Evolutionary conservation across 257 asterid genomes (phyloP), one percentile per base, ranked within the genome.

Genomic region (Salvia hispanica): DNA sequence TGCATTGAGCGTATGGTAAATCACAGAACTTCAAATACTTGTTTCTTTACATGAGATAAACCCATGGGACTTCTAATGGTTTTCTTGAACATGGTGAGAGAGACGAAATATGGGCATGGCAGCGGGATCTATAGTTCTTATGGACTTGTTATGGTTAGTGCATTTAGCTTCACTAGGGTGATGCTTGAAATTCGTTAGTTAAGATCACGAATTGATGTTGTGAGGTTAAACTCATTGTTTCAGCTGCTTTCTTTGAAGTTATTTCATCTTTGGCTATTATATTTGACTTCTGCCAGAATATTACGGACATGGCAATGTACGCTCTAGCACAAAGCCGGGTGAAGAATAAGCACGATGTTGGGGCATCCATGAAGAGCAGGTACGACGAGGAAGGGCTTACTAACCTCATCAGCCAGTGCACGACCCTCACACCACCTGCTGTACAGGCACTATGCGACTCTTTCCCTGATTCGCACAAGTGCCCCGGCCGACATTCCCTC

Each of bases 91-190:
- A 94, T 98, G 99, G 99, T 73, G 99, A 94, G 87, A 86, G 99
- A 83, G 99, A 94, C 84, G 99, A 98, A 77, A 91, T 94, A 48
- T 94, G 99, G 98, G 81, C 89, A 36, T 91, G 99, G 99, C 96
- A 94, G 73, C 91, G 98, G 60, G n/a, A n/a, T n/a, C n/a, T n/a
- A n/a, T n/a, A n/a, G n/a, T n/a, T n/a, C n/a, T n/a, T n/a, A n/a
- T n/a, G n/a, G n/a, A n/a, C n/a, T n/a, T n/a, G n/a, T n/a, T n/a
- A n/a, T n/a, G n/a, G n/a, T n/a, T n/a, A n/a, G n/a, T n/a, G n/a
- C n/a, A 21, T 2, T 21, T 21, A 21, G 25, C 25, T 21, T 21
- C 25, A 21, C 25, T 21, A 21, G 25, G 0, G 25, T 21, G 2
- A 21, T 21, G 25, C 25, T 21, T 21, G 25, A 0, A 21, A 21